Evolutionary conservation across 768 basidiomycete genomes (phyloP), one percentile per base, ranked within the genome.

Genomic region (Suillus bovinus): DNA sequence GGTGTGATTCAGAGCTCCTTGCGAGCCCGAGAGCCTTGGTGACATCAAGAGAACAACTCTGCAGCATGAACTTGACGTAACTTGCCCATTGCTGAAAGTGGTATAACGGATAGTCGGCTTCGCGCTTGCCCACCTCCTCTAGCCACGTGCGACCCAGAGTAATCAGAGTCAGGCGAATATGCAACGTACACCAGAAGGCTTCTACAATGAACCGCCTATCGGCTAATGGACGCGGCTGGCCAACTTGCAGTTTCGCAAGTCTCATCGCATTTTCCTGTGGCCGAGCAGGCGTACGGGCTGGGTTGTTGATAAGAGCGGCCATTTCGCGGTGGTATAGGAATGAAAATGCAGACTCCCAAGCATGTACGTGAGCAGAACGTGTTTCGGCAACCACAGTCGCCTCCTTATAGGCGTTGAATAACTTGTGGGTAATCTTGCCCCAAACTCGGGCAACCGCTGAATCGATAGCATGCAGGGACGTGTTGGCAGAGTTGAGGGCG

Each of bases 171-270:
- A 87, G 77, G 4, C 88, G 82, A 31, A 87, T 74, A 31, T 84
- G 72, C 42, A 90, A 69, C 7, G 83, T 82, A 13, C 73, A 65
- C 81, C 83, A 84, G 58, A 86, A 78, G 0, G 86, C 86, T 68
- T 89, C 88, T 9, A 88, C 83, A 14, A 80, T 65, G 72, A 85
- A 87, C 41, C 86, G 79, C 47, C 78, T 78, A 70, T 89, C 87
- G 0, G 85, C 86, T 8, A 79, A 80, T 8, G 86, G 88, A 49
- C 79, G 80, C 0, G 82, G 78, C 66, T 84, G 83, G 0, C 87
- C 88, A 22, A 89, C 79, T 53, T 81, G 74, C 49, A 79, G 71
- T 63, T 72, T 80, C 0, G 87, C 84, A 46, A 81, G 71, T 24
- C 79, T 77, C 78, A 88, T 79, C 2, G 86, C 85, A 61, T 81